These are phyloP conservation scores for Sphaceloma murrayae DNA, from an alignment of 2,329 filamentous ascomycete genomes.

Conservation along the genomic window DNA sequence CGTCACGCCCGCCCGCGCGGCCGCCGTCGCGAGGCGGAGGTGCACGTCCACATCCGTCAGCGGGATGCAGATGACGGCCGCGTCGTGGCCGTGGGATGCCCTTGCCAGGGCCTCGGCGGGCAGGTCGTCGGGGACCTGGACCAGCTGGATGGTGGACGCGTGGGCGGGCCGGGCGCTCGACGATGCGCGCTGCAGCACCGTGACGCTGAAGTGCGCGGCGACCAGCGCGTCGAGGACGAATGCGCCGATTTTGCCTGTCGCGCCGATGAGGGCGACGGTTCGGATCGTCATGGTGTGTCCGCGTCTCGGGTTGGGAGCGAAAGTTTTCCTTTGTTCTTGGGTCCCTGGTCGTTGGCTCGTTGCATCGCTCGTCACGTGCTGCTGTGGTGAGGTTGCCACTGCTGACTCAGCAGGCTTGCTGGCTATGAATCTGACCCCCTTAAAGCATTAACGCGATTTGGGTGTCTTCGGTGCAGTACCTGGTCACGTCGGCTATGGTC, in stretches of 20 bases:
- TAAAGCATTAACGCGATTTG: too few species aligned
- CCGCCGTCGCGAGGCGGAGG: slow-evolving; percentile 47
- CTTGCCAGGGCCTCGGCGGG: slow-evolving; percentile 39
- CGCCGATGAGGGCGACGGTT: slow-evolving; percentile 37
- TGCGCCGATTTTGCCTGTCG: slow-evolving; percentile 37
- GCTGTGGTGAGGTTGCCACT: too few species aligned
- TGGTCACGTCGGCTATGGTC: too few species aligned
- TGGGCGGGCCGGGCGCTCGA: slow-evolving; percentile 32
- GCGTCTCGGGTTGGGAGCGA: too few species aligned
- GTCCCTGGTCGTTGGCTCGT: too few species aligned
- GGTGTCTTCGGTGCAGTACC: too few species aligned
- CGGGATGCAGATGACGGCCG: slow-evolving; percentile 43
- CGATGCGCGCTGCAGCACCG: slow-evolving; percentile 44
- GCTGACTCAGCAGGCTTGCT: too few species aligned
- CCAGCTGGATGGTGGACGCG: slow-evolving; percentile 34
- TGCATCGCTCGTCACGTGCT: too few species aligned
- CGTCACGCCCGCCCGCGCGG: slow-evolving; percentile 50
- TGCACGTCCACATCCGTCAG: slow-evolving; percentile 37
- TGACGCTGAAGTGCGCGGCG: slow-evolving; percentile 42
- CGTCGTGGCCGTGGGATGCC: slow-evolving; percentile 49
- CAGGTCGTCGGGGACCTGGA: slow-evolving; percentile 40
- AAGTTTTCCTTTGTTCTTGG: too few species aligned
- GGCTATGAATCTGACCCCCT: too few species aligned
- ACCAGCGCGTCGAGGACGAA: slow-evolving; percentile 35
- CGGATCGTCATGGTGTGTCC: slow-evolving; percentile 27